phyloP scores from a whole-genome alignment of 1,284 basidiomycete species.

The Trametes polyzona region DNA sequence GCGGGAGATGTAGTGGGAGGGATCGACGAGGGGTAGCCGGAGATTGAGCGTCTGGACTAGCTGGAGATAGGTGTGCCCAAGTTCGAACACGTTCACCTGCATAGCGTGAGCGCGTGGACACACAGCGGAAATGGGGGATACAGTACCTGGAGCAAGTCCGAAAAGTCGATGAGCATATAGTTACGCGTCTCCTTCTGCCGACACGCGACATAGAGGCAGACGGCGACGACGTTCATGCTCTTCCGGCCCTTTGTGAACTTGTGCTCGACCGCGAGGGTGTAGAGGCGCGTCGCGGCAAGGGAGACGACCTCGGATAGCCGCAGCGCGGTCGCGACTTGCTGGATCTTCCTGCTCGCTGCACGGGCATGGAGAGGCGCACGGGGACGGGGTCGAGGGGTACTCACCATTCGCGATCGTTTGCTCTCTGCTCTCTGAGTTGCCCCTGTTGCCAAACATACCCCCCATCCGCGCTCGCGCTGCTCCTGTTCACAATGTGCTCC shows the following conservation, averaged over 20 bases:
- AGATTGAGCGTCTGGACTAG: slow-evolving; percentile 90
- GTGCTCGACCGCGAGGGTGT: slow-evolving; percentile 93
- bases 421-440: slow-evolving; percentile 79
- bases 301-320: slow-evolving; percentile 81
- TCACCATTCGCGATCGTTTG: slow-evolving; percentile 88
- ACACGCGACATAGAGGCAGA: slow-evolving; percentile 95
- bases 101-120: neutral
- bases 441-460: slow-evolving; percentile 80
- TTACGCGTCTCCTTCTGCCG: slow-evolving; percentile 87
- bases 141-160: slow-evolving; percentile 85
- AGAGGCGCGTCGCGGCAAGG: slow-evolving; percentile 85
- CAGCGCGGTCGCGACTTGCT: slow-evolving; percentile 78
- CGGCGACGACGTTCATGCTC: slow-evolving; percentile 91
- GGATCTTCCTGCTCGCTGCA: slow-evolving; percentile 82
- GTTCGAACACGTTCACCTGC: slow-evolving; percentile 96
- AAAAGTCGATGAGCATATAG: slow-evolving; percentile 99
- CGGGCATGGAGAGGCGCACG: neutral
- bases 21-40: slow-evolving; percentile 91
- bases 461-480: slow-evolving; percentile 81
- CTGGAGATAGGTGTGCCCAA: slow-evolving; percentile 95
- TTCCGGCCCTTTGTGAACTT: slow-evolving; percentile 94
- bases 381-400: slow-evolving; percentile 24
- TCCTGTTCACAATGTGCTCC: neutral
- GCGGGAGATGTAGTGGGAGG: slow-evolving; percentile 95
- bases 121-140: neutral